Evolutionary conservation across 2,329 filamentous ascomycete species (phyloP).

Genomic region (Aspergillus sp.): DNA sequence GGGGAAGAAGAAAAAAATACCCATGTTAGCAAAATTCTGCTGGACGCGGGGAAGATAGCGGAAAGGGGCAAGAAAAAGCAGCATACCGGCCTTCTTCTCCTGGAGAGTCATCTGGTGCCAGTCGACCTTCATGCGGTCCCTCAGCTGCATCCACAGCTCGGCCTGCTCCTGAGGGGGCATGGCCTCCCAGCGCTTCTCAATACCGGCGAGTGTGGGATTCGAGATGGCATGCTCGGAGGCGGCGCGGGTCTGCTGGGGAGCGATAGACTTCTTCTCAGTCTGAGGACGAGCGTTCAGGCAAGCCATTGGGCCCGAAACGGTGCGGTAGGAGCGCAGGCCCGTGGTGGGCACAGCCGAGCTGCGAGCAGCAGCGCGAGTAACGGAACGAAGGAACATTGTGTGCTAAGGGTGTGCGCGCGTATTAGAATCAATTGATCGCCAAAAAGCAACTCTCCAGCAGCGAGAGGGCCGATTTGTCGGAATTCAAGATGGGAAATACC

Average conservation of each 20-base stretch:
- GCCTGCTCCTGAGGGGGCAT: slow-evolving; percentile 99
- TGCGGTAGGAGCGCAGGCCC: slow-evolving; percentile 36
- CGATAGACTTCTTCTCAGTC: slow-evolving; percentile 36
- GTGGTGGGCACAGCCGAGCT: slow-evolving; percentile 40
- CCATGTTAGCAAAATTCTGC: slow-evolving; percentile 28
- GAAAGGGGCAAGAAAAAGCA: background rate
- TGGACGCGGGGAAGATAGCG: background rate
- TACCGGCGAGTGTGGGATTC: slow-evolving; percentile 95
- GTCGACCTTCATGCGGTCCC: slow-evolving; percentile 98
- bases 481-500: slow-evolving; percentile 24
- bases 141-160: slow-evolving; percentile 96
- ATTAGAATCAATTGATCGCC: slow-evolving; percentile 32
- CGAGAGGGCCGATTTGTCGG: slow-evolving; percentile 27
- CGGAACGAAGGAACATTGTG: slow-evolving; percentile 51
- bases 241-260: slow-evolving; percentile 54
- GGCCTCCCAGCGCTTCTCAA: slow-evolving; percentile 98
- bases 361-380: slow-evolving; percentile 48
- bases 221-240: slow-evolving; percentile 88
- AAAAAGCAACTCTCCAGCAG: slow-evolving; percentile 20
- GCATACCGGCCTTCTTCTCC: slow-evolving; percentile 99
- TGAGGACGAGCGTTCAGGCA: slow-evolving; percentile 41
- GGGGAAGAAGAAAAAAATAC: slow-evolving; percentile 9
- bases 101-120: slow-evolving; percentile 93
- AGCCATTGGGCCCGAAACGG: slow-evolving; percentile 36
- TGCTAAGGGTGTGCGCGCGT: slow-evolving; percentile 33